Base-by-base conservation (phyloP, 371 early-diverging fungal species). In the Mycotypha africana region DNA sequence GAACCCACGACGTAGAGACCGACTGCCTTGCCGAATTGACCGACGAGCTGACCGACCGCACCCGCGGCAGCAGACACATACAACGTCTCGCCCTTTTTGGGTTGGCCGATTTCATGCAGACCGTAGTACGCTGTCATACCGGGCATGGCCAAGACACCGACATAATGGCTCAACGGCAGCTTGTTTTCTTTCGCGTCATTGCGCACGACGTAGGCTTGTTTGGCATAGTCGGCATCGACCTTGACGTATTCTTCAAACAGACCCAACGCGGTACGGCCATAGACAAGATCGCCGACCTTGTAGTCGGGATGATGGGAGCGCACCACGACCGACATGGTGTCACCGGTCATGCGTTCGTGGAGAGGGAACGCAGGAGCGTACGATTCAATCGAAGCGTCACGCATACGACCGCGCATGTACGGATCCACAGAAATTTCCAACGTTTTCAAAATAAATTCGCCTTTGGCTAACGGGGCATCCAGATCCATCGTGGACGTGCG, bases 1-100 rank as follows among this genome's bases (percentile, higher is more conserved):
- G 78, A 74, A 12, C 89, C 92, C 16, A 89, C 78, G 11, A 92
- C 91, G 12, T 58, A 71, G 22, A 74, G 57, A 2, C 85, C 86
- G 20, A 67, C 53, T 16, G 67, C 70, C 60, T 88, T 88, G 38
- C 78, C 86, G 23, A 91, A 62, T 51, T 88, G 84, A 19, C 69
- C 74, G 0, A 76, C 80, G 11, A 80, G 38, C 47, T 76, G 78
- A 31, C 80, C 80, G 3, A 77, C 78, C 22, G 53, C 47, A 30
- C 53, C 46, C 25, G 53, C 40, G 5, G 55, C 80, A 15, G 80
- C 74, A 3, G 70, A 68, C 5, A 78, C 65, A 19, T 70, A 80
- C 19, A 80, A 44, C 0, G 76, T 78, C 41, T 79, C 76, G 8
- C 76, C 76, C 14, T 47, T 38, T 51, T 76, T 63, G 23, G 74